These are phyloP conservation scores for Lizonia empirigonia DNA, from an alignment of 2,329 filamentous ascomycete species.

Conservation along the genomic window DNA sequence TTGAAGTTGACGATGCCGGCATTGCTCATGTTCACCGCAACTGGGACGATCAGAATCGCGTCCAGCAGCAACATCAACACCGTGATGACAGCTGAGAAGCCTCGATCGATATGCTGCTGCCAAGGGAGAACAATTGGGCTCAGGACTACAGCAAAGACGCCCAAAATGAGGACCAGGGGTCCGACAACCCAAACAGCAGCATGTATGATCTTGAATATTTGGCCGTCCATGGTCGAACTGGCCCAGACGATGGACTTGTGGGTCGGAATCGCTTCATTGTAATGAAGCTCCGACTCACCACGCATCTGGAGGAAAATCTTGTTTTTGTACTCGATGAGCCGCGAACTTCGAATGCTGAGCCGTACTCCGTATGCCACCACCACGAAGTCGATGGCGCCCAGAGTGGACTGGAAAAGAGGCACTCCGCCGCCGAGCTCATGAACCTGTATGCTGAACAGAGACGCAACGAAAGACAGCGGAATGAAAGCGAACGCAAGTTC, in stretches of 20 bases:
- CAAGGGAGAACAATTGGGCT: neutral
- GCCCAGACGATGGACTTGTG: neutral
- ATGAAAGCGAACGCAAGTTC: constrained; percentile 44
- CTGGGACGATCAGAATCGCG: neutral
- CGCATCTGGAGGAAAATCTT: neutral
- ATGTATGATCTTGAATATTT: neutral
- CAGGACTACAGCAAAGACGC: neutral
- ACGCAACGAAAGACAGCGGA: constrained; percentile 36
- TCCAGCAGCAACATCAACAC: neutral
- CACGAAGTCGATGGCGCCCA: neutral
- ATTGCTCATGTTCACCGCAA: neutral
- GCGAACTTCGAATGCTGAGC: neutral
- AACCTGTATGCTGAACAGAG: constrained; percentile 40
- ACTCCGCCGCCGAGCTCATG: constrained; percentile 27
- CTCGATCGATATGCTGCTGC: neutral
- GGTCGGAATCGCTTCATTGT: neutral
- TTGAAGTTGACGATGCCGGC: neutral
- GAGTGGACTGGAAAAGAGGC: constrained; percentile 13
- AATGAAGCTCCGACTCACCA: neutral
- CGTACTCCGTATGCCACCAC: neutral
- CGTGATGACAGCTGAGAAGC: neutral
- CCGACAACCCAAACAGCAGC: neutral
- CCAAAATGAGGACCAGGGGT: neutral
- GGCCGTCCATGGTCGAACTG: neutral
- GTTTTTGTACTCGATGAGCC: neutral